Conservation (phyloP, 192 early-diverging fungal species). For the Geranomyces variabilis region DNA sequence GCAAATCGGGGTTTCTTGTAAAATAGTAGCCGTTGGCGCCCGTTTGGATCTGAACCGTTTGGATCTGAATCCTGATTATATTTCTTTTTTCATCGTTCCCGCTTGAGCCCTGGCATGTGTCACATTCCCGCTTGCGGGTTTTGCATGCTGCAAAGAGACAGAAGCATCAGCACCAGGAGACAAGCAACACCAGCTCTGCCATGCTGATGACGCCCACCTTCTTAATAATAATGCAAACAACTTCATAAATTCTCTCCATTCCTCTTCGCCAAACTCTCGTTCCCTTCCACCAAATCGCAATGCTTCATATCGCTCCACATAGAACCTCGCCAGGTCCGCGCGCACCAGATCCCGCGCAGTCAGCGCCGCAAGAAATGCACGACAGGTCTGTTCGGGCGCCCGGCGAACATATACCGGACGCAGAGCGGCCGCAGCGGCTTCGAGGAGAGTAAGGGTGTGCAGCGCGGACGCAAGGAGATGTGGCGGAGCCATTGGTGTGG, state of each 20-base stretch:
- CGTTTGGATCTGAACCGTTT: too few relatives aligned
- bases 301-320: constrained; percentile 38
- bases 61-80: too few relatives aligned
- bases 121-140: not conserved
- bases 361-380: constrained; percentile 22
- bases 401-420: constrained; percentile 1
- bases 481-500: constrained; percentile 4
- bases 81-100: too few relatives aligned
- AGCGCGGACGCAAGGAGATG: constrained; percentile 25
- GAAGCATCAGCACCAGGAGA: not conserved
- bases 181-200: not conserved
- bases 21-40: not conserved
- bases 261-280: constrained; percentile 19
- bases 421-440: not conserved
- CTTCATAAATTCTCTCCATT: constrained; percentile 44
- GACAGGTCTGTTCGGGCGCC: not conserved
- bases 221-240: constrained; percentile 28
- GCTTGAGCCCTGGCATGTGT: too few relatives aligned
- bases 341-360: constrained; percentile 8
- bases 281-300: constrained; percentile 20
- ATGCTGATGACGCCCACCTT: not conserved
- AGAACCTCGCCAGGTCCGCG: constrained; percentile 18
- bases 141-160: not conserved
- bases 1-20: constrained; percentile 12
- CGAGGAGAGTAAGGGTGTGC: constrained; percentile 18